Percentiles rank a stretch among this genome's conserved stretches.
Conservation (phyloP, 257 asterid species). For the Plectranthus barbatus region DNA sequence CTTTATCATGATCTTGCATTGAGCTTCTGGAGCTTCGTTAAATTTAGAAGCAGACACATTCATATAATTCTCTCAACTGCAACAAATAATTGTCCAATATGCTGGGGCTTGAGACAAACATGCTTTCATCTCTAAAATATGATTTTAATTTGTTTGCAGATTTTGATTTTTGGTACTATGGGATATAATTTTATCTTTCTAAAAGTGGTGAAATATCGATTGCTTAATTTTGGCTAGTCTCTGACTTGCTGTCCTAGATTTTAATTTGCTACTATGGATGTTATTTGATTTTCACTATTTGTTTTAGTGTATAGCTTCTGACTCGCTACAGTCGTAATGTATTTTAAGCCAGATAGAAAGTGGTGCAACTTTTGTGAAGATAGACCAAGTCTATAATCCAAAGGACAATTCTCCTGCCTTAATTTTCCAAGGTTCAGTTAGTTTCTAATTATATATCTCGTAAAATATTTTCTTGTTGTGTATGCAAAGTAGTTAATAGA, state of each 20-base stretch:
- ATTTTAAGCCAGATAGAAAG: slow-evolving; percentile 38
- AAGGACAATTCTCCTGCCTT: slow-evolving; percentile 88
- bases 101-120: background rate
- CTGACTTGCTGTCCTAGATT: background rate
- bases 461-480: slow-evolving; percentile 4
- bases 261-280: background rate
- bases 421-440: slow-evolving; percentile 63
- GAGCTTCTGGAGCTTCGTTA: background rate
- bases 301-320: background rate
- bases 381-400: slow-evolving; percentile 55
- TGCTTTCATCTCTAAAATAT: background rate
- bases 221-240: background rate
- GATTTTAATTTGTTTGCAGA: background rate
- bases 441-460: slow-evolving; percentile 3
- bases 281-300: background rate
- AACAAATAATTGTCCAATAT: background rate
- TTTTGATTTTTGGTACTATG: background rate
- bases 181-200: background rate
- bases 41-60: background rate
- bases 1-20: background rate
- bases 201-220: background rate
- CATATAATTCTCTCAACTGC: background rate
- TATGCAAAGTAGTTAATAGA: slow-evolving; percentile 8
- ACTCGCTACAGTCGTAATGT: background rate
- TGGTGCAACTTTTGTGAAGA: slow-evolving; percentile 82